Evolutionary conservation across 208 protist species (phyloP).

Genomic region (Wallacemonas collosoma): DNA sequence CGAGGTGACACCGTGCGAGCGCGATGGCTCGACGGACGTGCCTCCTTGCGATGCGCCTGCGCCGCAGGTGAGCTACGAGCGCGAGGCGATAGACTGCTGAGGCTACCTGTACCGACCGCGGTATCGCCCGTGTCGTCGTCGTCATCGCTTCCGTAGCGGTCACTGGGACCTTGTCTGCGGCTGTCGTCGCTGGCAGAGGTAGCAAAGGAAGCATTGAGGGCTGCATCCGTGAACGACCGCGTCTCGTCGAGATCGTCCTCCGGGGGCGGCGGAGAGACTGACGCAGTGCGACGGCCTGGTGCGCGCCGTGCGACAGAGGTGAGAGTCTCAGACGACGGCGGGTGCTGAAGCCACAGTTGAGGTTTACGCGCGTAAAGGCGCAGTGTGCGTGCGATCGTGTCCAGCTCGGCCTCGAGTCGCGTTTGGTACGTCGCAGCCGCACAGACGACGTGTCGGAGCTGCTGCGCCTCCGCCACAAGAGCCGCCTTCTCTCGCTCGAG

Average conservation of each 20-base stretch:
- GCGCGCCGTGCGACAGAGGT: not conserved
- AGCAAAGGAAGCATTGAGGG: not conserved
- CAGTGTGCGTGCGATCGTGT: not conserved
- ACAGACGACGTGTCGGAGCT: slow-evolving; percentile 16
- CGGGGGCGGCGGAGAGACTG: not conserved
- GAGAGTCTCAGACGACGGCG: not conserved
- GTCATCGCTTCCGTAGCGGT: too few relatives aligned
- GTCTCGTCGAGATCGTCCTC: not conserved
- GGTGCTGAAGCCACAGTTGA: slow-evolving; percentile 1
- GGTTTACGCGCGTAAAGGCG: slow-evolving; percentile 11
- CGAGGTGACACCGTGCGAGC: slow-evolving; percentile 9
- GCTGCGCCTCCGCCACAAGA: slow-evolving; percentile 15
- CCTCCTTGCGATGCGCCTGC: not conserved
- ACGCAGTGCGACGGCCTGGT: not conserved
- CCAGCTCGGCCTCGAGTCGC: slow-evolving; percentile 1
- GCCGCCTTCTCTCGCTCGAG: slow-evolving; percentile 49
- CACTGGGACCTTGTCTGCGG: not conserved
- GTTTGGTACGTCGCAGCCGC: slow-evolving; percentile 22
- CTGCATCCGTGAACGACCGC: not conserved
- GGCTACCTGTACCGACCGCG: too few relatives aligned
- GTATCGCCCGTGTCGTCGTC: not conserved
- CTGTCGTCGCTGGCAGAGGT: not conserved
- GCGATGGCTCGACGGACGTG: not conserved
- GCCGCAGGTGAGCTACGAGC: not conserved
- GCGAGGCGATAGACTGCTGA: not conserved